These are phyloP conservation scores for Torulaspora gathmanii DNA, from an alignment of 805 yeast species.

Conservation along the genomic window DNA sequence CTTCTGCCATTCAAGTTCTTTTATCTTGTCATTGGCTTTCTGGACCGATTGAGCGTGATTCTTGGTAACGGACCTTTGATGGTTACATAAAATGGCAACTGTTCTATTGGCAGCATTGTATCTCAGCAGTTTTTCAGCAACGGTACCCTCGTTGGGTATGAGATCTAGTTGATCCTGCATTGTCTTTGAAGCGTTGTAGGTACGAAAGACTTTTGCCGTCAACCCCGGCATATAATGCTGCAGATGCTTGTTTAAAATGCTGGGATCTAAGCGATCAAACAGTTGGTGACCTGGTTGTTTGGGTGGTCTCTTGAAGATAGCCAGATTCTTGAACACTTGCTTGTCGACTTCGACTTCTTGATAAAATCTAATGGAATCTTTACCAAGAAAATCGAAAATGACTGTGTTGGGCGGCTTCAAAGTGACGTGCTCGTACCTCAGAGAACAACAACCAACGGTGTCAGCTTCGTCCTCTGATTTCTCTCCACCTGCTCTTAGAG, in stretches of 20 bases:
- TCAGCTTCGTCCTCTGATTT: conserved; percentile 97
- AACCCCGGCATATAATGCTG: conserved; percentile 89
- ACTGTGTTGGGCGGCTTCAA: conserved; percentile 82
- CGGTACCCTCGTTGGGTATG: conserved; percentile 81
- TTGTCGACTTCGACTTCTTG: conserved; percentile 89
- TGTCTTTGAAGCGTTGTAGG: conserved; percentile 91
- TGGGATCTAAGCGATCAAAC: conserved; percentile 85
- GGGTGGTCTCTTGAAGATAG: conserved; percentile 82
- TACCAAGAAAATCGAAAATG: conserved; percentile 89
- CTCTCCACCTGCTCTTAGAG: conserved; percentile 97
- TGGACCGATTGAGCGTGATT: conserved; percentile 76
- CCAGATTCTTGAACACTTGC: conserved; percentile 87
- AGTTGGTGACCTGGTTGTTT: conserved; percentile 88
- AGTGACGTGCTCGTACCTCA: conserved; percentile 84
- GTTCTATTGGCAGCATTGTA: conserved; percentile 94
- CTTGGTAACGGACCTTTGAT: conserved; percentile 88
- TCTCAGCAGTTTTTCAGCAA: conserved; percentile 78
- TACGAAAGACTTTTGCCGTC: conserved; percentile 96
- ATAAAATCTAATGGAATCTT: conserved; percentile 85
- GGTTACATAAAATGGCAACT: conserved; percentile 94
- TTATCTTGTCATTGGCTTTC: conserved; percentile 69
- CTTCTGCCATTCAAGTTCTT: conserved; percentile 82
- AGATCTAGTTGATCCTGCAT: conserved; percentile 92
- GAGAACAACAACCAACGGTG: conserved; percentile 95
- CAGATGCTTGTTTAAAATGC: conserved; percentile 75